Base-by-base conservation (phyloP, 2,329 filamentous ascomycete species). In the Cordyceps javanica region DNA sequence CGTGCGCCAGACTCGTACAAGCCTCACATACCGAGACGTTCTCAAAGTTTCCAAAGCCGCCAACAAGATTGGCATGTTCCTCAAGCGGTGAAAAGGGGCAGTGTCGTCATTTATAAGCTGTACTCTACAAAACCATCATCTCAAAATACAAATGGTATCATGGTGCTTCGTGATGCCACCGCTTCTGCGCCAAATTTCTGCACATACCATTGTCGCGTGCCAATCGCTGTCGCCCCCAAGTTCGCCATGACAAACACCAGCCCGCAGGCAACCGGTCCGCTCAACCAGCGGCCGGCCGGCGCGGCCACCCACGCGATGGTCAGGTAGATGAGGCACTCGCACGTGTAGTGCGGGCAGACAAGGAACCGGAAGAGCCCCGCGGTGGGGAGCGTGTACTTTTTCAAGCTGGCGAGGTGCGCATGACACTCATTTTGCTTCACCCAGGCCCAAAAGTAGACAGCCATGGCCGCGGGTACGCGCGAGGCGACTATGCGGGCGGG, bases 321-420 rank as follows among this genome's bases (percentile, higher is more conserved):
- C 21, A 91, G 68, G 69, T 99, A 97, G 59, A 97, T 83, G 41
- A 88, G 69, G 68, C 90, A 92, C 74, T 97, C 94, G 66, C 88
- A 90, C 3, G 89, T 89, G 72, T 97, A 99, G 73, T 99, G 94
- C 19, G 94, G 91, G 65, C 89, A 95, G 39, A 97, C 73, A 23
- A 95, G 72, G 58, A 79, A 77, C 45, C 77, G 77, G 71, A 97
- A 99, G 58, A 88, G 73, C 3, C 87, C 86, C 60, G 88, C 80
- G 2, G 80, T 75, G 0, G 93, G 93, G 25, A 97, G 78, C 11
- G 88, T 89, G 72, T 99, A 97, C 68, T 91, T 93, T 68, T 84
- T 82, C 60, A 94, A 74, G 39, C 81, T 80, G 42, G 86, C 83
- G 21, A 94, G 80, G 65, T 92, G 79, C 56, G 74, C 73, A 68